Percentiles rank a stretch among this genome's conserved stretches.
Evolutionary conservation across 352 stramenopile species (phyloP).

Genomic region (Phytophthora tentaculata): DNA sequence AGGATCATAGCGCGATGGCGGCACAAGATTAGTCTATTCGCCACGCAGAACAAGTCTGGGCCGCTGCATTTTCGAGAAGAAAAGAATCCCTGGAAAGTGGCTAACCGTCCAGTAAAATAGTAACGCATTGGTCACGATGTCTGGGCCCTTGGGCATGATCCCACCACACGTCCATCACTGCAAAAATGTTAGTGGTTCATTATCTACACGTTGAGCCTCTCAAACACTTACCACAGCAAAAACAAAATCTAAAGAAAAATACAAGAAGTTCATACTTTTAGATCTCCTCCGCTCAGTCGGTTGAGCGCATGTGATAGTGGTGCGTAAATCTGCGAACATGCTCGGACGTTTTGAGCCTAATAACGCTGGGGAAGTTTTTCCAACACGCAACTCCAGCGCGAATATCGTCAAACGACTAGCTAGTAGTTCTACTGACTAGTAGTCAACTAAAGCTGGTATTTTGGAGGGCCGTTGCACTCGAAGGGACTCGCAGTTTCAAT

Average conservation of each 20-base stretch:
- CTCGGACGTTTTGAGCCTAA: conserved; percentile 7
- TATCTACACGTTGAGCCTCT: too few relatives aligned
- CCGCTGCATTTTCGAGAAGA: neutral
- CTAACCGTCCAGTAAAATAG: conserved; percentile 5
- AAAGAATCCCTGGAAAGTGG: neutral
- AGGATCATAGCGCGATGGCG: neutral
- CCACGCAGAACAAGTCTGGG: neutral
- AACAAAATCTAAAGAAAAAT: too few relatives aligned
- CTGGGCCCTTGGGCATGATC: neutral
- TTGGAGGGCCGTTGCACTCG: neutral
- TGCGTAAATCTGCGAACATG: conserved; percentile 5
- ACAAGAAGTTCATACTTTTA: too few relatives aligned
- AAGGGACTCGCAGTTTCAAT: conserved; percentile 4
- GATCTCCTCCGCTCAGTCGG: too few relatives aligned
- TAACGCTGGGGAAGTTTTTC: neutral
- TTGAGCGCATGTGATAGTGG: conserved; percentile 2
- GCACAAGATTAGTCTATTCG: neutral
- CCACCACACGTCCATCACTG: neutral
- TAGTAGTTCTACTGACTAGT: neutral
- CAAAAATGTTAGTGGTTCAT: too few relatives aligned
- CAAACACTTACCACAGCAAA: too few relatives aligned
- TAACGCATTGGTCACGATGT: neutral
- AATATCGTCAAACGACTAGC: neutral
- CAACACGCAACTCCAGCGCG: neutral
- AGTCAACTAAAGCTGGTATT: neutral